A percentile compares a stretch with the other conserved stretches of the same genome.
Evolutionary conservation across 805 yeast genomes (phyloP).

Genomic region (Teunomyces cretensis): DNA sequence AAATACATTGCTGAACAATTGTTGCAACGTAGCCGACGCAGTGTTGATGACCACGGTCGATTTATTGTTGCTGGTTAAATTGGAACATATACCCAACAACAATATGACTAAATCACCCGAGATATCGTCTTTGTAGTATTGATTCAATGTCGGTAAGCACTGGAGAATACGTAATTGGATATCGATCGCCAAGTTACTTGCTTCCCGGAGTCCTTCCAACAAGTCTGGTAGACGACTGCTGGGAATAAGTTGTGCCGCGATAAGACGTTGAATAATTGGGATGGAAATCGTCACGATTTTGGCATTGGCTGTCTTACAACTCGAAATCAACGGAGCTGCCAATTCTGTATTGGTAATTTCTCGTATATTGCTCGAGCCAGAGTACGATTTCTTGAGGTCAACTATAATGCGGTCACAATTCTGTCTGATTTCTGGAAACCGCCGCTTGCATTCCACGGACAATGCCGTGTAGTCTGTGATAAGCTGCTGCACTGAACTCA

Average conservation of each 20-base stretch:
- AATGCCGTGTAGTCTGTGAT: conserved; percentile 58
- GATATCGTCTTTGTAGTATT: conserved; percentile 56
- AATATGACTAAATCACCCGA: conserved; percentile 56
- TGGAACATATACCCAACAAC: conserved; percentile 66
- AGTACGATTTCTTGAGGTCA: conserved; percentile 13
- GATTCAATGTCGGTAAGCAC: conserved; percentile 72
- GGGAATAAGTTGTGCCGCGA: conserved; percentile 56
- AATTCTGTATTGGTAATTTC: conserved; percentile 30
- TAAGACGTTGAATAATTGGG: conserved; percentile 65
- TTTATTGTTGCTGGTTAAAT: conserved; percentile 66
- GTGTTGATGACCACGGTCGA: conserved; percentile 80
- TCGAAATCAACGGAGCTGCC: conserved; percentile 60
- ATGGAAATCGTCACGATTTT: conserved; percentile 71
- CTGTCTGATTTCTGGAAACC: conserved; percentile 65
- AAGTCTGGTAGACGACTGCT: conserved; percentile 51
- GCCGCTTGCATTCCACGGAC: conserved; percentile 67
- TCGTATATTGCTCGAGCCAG: conserved; percentile 15
- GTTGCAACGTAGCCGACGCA: conserved; percentile 91
- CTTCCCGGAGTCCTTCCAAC: conserved; percentile 67
- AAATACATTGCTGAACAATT: conserved; percentile 72
- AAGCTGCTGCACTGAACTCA: conserved; percentile 45
- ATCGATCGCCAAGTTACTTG: conserved; percentile 73
- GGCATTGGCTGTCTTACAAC: conserved; percentile 73
- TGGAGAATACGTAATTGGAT: conserved; percentile 86
- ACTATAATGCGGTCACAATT: conserved; percentile 28